Percentiles rank a stretch among this genome's conserved stretches.
phyloP scores from a whole-genome alignment of 176 grass and related monocot species.

The Pharus latifolius region DNA sequence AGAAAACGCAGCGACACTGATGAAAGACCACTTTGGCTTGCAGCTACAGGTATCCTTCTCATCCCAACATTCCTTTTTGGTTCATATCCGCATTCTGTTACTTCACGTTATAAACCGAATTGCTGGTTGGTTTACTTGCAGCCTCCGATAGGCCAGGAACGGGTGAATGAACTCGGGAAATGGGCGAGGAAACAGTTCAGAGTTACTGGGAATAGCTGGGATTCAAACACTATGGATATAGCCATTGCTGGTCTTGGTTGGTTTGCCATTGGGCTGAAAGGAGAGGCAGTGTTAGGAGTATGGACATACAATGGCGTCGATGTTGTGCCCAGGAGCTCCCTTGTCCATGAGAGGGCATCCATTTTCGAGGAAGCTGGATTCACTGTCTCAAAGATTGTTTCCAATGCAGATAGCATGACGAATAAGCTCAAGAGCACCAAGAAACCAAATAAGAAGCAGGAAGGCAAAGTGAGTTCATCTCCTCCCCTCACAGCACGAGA shows the following conservation, averaged over 20 bases:
- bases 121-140: constrained; percentile 20
- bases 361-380: constrained; percentile 83
- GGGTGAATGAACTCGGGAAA: constrained; percentile 61
- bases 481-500: neutral
- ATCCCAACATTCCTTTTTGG: neutral
- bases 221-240: constrained; percentile 58
- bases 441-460: constrained; percentile 26
- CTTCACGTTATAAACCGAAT: neutral
- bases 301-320: constrained; percentile 87
- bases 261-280: constrained; percentile 68
- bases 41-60: constrained; percentile 58
- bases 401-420: constrained; percentile 50
- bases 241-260: constrained; percentile 79
- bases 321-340: constrained; percentile 52
- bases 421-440: constrained; percentile 49
- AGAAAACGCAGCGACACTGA: constrained; percentile 43
- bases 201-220: constrained; percentile 64
- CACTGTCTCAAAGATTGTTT: constrained; percentile 72
- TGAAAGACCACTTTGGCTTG: constrained; percentile 59
- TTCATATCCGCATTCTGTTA: neutral
- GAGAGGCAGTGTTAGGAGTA: constrained; percentile 52
- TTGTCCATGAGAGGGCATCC: constrained; percentile 48
- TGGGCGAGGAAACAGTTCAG: constrained; percentile 62
- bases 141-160: constrained; percentile 65
- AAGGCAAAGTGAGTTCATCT: neutral